These are phyloP conservation scores for Lanmaoa pseudosensibilis DNA, from an alignment of 768 basidiomycete species.

Conservation along the genomic window DNA sequence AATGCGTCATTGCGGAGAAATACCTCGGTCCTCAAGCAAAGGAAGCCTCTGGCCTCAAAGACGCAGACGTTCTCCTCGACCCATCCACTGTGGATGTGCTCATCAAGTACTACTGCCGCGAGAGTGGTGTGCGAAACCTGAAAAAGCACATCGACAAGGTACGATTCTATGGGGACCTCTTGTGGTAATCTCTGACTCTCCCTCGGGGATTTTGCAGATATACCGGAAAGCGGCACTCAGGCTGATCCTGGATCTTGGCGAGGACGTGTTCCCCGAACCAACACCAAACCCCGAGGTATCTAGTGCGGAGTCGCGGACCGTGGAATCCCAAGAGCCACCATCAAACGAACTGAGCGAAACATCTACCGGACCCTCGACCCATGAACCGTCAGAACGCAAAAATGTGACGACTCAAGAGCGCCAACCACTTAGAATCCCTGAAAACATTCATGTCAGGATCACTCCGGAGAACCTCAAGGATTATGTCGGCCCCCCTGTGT, in stretches of 20 bases:
- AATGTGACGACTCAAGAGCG: slow-evolving; percentile 75
- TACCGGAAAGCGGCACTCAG: slow-evolving; percentile 95
- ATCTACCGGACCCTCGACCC: slow-evolving; percentile 14
- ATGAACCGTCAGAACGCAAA: slow-evolving; percentile 40
- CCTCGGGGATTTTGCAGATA: slow-evolving; percentile 53
- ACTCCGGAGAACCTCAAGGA: slow-evolving; percentile 89
- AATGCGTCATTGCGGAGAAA: slow-evolving; percentile 79
- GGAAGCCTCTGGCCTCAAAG: slow-evolving; percentile 83
- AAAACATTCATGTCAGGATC: slow-evolving; percentile 75
- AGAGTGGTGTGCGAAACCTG: slow-evolving; percentile 93
- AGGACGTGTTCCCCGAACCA: slow-evolving; percentile 80
- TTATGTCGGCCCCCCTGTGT: slow-evolving; percentile 94
- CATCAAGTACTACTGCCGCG: slow-evolving; percentile 96
- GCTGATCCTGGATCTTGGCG: slow-evolving; percentile 87
- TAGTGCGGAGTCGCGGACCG: slow-evolving; percentile 33
- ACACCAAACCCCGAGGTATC: slow-evolving; percentile 19
- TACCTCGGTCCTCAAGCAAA: slow-evolving; percentile 94
- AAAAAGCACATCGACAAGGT: slow-evolving; percentile 99
- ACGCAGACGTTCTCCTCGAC: slow-evolving; percentile 79
- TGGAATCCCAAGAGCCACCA: slow-evolving; percentile 54
- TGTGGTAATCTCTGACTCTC: not conserved
- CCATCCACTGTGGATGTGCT: slow-evolving; percentile 77
- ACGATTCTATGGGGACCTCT: not conserved
- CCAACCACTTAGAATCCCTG: slow-evolving; percentile 79
- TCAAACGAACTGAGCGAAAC: slow-evolving; percentile 36